These are phyloP conservation scores for Pontederia crassipes DNA, from an alignment of 176 grass and related monocot genomes.

Conservation along the genomic window DNA sequence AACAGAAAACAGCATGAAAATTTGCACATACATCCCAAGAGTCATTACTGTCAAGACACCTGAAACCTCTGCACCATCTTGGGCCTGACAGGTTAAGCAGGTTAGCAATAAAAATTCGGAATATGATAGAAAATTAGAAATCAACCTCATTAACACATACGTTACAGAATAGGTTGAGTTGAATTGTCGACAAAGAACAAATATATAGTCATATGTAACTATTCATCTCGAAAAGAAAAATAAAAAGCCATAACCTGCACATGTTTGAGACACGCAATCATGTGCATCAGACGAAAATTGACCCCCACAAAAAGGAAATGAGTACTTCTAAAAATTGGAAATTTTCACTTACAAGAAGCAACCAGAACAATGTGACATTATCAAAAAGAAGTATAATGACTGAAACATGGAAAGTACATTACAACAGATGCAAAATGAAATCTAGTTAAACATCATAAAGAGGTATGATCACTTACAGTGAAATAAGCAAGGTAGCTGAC, in stretches of 20 bases:
- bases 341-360: no score
- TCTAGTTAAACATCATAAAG: neutral
- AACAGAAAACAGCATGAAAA: constrained; percentile 22
- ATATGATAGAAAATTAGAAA: constrained; percentile 13
- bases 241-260: no score
- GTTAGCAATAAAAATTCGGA: constrained; percentile 7
- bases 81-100: constrained; percentile 44
- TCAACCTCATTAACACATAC: neutral
- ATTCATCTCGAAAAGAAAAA: no score
- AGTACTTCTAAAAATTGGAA: no score
- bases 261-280: no score
- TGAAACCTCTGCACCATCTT: constrained; percentile 72
- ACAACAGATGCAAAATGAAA: neutral
- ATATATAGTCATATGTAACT: no score
- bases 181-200: no score
- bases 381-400: neutral
- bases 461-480: constrained; percentile 50
- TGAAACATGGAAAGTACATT: neutral
- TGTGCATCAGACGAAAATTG: no score
- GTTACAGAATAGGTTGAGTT: neutral
- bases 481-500: constrained; percentile 97
- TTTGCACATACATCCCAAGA: constrained; percentile 84
- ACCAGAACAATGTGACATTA: neutral
- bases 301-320: no score
- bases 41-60: constrained; percentile 96